These are phyloP conservation scores for Sporothrix inflata DNA, from an alignment of 2,329 filamentous ascomycete species.

Conservation along the genomic window DNA sequence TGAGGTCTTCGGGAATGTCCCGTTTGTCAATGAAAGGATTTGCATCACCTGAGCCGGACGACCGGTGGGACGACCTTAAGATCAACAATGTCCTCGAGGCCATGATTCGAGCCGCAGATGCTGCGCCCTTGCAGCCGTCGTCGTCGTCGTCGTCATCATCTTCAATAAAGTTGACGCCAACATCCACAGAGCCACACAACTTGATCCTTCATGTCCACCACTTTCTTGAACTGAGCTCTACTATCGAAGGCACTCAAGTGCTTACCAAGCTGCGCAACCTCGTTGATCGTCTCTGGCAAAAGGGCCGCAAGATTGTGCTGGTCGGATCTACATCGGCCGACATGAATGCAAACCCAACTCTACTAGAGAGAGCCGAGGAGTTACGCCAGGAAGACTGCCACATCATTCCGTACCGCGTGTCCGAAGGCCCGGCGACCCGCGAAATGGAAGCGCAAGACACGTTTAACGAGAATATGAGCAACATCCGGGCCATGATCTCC, in stretches of 20 bases:
- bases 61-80: conserved; percentile 66
- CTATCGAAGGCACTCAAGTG: conserved; percentile 69
- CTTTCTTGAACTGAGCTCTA: conserved; percentile 74
- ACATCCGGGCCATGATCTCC: conserved; percentile 52
- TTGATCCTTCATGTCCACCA: conserved; percentile 81
- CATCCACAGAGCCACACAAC: conserved; percentile 39
- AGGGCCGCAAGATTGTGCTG: conserved; percentile 73
- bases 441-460: conserved; percentile 42
- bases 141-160: conserved; percentile 23
- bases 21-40: conserved; percentile 36
- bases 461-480: conserved; percentile 51
- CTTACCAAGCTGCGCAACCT: conserved; percentile 70
- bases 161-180: background rate
- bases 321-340: conserved; percentile 72
- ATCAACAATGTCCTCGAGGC: conserved; percentile 60
- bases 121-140: conserved; percentile 36
- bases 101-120: conserved; percentile 55
- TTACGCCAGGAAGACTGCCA: conserved; percentile 41
- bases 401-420: conserved; percentile 39
- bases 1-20: conserved; percentile 23
- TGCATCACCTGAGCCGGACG: conserved; percentile 42
- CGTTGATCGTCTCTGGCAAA: conserved; percentile 71
- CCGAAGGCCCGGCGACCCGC: conserved; percentile 25
- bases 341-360: conserved; percentile 47
- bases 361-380: conserved; percentile 40